Evolutionary conservation across 148 eudicot genomes (phyloP).

Genomic region (Chenopodium formosanum): DNA sequence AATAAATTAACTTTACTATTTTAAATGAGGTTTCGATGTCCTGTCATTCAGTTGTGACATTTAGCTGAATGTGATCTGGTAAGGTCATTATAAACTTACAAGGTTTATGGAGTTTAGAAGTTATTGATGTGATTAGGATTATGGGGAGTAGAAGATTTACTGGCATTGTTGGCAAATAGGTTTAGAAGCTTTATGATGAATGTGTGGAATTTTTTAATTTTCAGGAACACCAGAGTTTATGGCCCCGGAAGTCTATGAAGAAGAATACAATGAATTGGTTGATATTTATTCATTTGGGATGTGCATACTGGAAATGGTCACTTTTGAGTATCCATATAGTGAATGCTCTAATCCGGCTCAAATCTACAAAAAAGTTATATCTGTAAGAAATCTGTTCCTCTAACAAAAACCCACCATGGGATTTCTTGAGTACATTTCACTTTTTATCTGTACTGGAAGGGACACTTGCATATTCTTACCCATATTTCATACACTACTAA

Average conservation of each 20-base stretch:
- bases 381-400: conserved; percentile 47
- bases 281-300: conserved; percentile 88
- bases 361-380: conserved; percentile 81
- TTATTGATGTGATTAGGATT: neutral
- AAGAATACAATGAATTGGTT: conserved; percentile 80
- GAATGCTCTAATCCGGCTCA: conserved; percentile 83
- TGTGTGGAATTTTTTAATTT: conserved; percentile 3
- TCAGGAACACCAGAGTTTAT: conserved; percentile 88
- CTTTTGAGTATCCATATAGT: conserved; percentile 80
- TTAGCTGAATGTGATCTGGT: neutral
- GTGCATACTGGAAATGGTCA: conserved; percentile 83
- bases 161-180: neutral
- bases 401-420: conserved; percentile 4
- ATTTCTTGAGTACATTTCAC: neutral
- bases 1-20: neutral
- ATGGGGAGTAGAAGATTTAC: neutral
- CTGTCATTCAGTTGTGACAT: neutral
- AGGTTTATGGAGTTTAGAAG: neutral
- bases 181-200: neutral
- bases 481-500: conserved; percentile 18
- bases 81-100: neutral
- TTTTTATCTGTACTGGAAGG: neutral
- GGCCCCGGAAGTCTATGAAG: conserved; percentile 89
- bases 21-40: neutral
- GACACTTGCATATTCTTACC: neutral